Base-by-base conservation (phyloP, 2,329 filamentous ascomycete species). In the Diplocarpon mali region DNA sequence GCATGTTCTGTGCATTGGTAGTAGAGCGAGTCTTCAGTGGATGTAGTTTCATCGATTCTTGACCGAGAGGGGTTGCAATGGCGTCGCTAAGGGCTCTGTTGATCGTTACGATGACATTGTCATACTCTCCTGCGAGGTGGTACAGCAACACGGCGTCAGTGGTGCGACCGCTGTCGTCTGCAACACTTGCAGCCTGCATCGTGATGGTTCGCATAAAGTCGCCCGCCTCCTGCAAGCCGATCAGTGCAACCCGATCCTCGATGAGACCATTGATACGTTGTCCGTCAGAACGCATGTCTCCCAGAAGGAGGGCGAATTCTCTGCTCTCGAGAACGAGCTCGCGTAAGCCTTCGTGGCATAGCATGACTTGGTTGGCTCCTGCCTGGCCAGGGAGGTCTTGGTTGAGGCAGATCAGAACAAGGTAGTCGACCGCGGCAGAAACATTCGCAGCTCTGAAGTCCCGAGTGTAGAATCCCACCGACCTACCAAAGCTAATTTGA, bases 291-390 rank as follows among this genome's bases (percentile, higher is more conserved):
- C 80, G 77, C 56, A 98, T 88, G 62, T 98, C 93, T 42, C 93
- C 92, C 39, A 98, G 79, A 12, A 98, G 71, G 59, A 87, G 85
- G 59, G 89, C 90, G 64, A 96, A 98, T 61, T 98, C 92, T 53
- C 90, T 80, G 15, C 89, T 95, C 67, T 98, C 92, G n/a, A 98
- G 73, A 20, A 95, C 88, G 45, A 96, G 79, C 64, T 96, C 92
- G 30, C 89, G 85, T 46, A 98, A 71, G 6, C 88, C 90, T 64
- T 95, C 87, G 64, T 95, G 87, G 65, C 90, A 96, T 31, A 95
- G 76, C 38, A 76, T 78, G 42, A 80, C 76, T 61, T 95, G 90
- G 35, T 82, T 80, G 49, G 76, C 78, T 45, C 87, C 88, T 5
- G 81, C 71, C 45, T 85, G 76, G 15, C 82, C 83, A 20, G 73